phyloP scores from a whole-genome alignment of 352 stramenopile species.

The Phytophthora chlamydospora region DNA sequence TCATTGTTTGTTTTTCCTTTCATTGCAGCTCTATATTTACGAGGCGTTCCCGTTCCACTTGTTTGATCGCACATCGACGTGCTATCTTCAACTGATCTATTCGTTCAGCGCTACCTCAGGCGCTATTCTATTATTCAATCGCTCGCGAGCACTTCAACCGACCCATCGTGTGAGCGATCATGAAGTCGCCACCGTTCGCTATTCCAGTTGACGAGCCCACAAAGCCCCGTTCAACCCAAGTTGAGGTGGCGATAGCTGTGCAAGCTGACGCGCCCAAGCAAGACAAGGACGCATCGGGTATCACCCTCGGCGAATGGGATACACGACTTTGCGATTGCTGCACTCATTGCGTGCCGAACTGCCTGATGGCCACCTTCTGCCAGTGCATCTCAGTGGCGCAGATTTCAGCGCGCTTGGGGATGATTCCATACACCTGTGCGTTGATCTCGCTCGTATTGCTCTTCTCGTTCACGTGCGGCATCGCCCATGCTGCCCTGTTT shows the following conservation, averaged over 20 bases:
- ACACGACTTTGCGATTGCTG: constrained; percentile 30
- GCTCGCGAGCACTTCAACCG: no score
- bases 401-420: constrained; percentile 23
- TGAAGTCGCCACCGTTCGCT: constrained; percentile 8
- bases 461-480: not conserved
- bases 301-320: constrained; percentile 10
- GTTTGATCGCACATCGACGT: no score
- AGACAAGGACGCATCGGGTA: not conserved
- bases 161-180: not conserved
- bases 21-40: no score
- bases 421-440: constrained; percentile 11
- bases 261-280: constrained; percentile 2
- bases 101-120: not conserved
- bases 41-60: no score
- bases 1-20: no score
- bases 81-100: no score
- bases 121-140: constrained; percentile 2
- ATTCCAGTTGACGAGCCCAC: constrained; percentile 9
- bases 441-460: constrained; percentile 19
- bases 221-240: constrained; percentile 2
- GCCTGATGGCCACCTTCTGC: constrained; percentile 23
- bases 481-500: not conserved
- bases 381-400: constrained; percentile 33
- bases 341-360: constrained; percentile 30
- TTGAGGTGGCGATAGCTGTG: constrained; percentile 10